These are phyloP conservation scores for Oryza coarctata DNA, from an alignment of 176 grass and related monocot species.

Conservation along the genomic window DNA sequence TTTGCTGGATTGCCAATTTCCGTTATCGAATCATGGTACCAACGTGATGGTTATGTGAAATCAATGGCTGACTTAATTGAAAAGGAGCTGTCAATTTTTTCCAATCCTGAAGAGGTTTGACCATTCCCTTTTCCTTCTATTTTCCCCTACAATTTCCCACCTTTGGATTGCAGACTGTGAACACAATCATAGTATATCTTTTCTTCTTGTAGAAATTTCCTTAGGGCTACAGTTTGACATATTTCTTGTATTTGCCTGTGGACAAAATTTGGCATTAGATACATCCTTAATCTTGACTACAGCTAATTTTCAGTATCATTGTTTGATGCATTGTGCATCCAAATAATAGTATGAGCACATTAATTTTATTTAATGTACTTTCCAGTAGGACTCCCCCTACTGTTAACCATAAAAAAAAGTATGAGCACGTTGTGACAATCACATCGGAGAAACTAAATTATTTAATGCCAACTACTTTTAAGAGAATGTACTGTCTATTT, in stretches of 20 bases:
- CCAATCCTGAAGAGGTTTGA: conserved; percentile 74
- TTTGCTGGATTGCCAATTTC: conserved; percentile 85
- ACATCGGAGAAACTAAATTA: not conserved
- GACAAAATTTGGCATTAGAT: not conserved
- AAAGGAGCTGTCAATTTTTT: conserved; percentile 61
- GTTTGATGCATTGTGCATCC: not conserved
- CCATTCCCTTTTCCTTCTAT: not conserved
- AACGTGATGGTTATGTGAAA: conserved; percentile 89
- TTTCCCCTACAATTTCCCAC: not conserved
- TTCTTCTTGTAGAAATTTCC: not conserved
- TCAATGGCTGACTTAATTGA: conserved; percentile 94
- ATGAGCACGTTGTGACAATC: not conserved
- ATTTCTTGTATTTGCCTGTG: not conserved
- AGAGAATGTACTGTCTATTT: not conserved
- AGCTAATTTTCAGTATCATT: not conserved
- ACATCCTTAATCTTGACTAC: not conserved
- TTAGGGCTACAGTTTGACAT: not conserved
- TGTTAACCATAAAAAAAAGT: no score
- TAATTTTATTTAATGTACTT: no score
- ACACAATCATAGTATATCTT: not conserved
- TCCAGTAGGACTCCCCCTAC: no score
- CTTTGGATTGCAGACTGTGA: not conserved
- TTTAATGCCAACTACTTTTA: not conserved
- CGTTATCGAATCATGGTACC: conserved; percentile 93
- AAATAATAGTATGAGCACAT: not conserved